Base-by-base conservation (phyloP, 1,284 basidiomycete species). In the Heliocybe sulcata region DNA sequence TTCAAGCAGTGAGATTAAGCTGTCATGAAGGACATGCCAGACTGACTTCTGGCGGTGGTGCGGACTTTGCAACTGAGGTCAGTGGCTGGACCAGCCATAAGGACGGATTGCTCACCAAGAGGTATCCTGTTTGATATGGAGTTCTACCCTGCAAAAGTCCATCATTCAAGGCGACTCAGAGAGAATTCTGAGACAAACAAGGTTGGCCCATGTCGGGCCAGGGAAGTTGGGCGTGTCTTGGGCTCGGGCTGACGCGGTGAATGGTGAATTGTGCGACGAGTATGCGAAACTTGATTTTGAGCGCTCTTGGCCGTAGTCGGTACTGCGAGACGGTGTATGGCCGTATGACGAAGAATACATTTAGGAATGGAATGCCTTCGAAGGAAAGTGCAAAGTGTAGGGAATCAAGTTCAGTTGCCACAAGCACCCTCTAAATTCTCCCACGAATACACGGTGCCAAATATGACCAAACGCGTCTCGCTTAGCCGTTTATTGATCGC, bases 391-490 rank as follows among this genome's bases (percentile, higher is more conserved):
- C 12, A 31, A 31, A 31, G 29, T 31, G 29, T 31, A 31, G 29
- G 12, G 12, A 12, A 31, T n/a, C n/a, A n/a, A n/a, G n/a, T n/a
- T n/a, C 29, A 31, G 29, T 31, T 12, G 29, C n/a, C n/a, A 31
- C 29, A 31, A 31, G 29, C 29, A 31, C 6, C 12, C 29, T 6
- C 4, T 31, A 12, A 31, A 6, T 3, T 42, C n/a, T 42, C 38
- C 38, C 38, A 42, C 38, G 38, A 42, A 42, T 42, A 42, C 38
- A 16, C 38, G 38, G 52, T 27, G 11, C 22, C 61, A 64, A 66
- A 65, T 61, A 65, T 16, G 59, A 54, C 58, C 65, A 65, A 62
- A 64, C 65, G 65, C 61, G 64, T 65, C 59, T 27, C 45, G 19
- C 42, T 52, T 53, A 52, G 35, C 54, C 50, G 45, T 53, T 53